Percentiles rank a stretch among this genome's conserved stretches.
Evolutionary conservation across 2,329 filamentous ascomycete species (phyloP).

Genomic region (Huntiella moniliformis): DNA sequence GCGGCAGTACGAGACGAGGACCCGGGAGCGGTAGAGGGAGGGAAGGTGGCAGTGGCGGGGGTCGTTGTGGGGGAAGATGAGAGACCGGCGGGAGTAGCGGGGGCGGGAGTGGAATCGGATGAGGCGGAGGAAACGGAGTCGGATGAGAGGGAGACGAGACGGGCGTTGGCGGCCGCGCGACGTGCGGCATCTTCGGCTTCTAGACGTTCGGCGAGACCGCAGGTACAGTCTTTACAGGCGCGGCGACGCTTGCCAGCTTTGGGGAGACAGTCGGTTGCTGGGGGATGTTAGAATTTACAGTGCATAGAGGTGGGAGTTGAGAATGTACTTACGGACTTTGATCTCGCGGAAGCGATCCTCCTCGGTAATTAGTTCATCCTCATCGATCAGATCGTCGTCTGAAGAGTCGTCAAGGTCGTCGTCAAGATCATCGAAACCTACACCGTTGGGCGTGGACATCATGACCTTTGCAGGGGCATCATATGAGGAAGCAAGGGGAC

Average conservation of each 20-base stretch:
- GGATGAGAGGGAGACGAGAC: slow-evolving; percentile 30
- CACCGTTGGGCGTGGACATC: slow-evolving; percentile 28
- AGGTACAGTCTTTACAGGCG: slow-evolving; percentile 96
- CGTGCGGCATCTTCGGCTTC: slow-evolving; percentile 68
- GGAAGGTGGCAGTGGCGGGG: neutral
- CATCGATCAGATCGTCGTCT: slow-evolving; percentile 79
- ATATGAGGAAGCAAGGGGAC: slow-evolving; percentile 15
- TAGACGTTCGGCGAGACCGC: slow-evolving; percentile 69
- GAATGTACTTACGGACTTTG: slow-evolving; percentile 50
- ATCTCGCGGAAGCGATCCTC: slow-evolving; percentile 65
- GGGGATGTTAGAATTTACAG: neutral
- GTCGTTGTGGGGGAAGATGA: neutral
- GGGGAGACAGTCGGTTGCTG: slow-evolving; percentile 69
- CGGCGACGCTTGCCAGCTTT: slow-evolving; percentile 75
- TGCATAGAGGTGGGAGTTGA: neutral
- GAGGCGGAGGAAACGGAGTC: slow-evolving; percentile 17
- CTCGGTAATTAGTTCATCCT: slow-evolving; percentile 69
- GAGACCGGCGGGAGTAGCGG: neutral
- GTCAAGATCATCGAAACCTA: slow-evolving; percentile 50
- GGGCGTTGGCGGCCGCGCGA: slow-evolving; percentile 42
- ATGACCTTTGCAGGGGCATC: slow-evolving; percentile 7
- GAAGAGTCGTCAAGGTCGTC: slow-evolving; percentile 37
- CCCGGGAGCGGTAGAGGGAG: neutral
- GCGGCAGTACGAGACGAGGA: neutral
- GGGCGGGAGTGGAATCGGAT: neutral